phyloP scores from a whole-genome alignment of 225 moss, liverwort and hornwort genomes.

The Anthoceros angustus region DNA sequence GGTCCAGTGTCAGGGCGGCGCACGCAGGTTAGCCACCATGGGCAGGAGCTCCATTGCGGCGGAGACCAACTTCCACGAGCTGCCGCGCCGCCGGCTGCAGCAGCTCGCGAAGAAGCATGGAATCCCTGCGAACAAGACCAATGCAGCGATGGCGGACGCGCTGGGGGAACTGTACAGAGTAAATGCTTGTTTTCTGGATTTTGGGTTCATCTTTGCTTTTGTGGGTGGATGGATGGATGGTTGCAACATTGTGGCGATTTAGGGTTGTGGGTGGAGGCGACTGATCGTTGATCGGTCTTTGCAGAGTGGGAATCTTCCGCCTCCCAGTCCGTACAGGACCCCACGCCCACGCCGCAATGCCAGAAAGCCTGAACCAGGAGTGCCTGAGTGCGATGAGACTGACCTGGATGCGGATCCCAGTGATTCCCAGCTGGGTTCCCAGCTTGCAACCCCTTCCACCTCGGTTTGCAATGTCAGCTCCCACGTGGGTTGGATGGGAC shows the following conservation, averaged over 20 bases:
- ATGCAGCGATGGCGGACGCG: not conserved
- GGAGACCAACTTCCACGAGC: slow-evolving; percentile 2
- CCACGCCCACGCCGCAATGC: not conserved
- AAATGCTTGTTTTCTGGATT: not conserved
- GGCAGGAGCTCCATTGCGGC: not conserved
- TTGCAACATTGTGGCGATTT: not conserved
- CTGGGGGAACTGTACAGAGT: not conserved
- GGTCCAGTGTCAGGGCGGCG: too few relatives aligned
- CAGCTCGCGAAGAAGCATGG: slow-evolving; percentile 1
- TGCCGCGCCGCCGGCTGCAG: slow-evolving; percentile 4
- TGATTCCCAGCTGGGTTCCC: not conserved
- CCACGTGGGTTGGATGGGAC: not conserved
- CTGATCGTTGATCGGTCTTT: not conserved
- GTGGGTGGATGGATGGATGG: not conserved
- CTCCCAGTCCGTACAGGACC: not conserved
- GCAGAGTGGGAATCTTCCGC: not conserved
- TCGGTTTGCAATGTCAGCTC: not conserved
- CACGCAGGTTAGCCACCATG: not conserved
- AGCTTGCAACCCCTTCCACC: not conserved
- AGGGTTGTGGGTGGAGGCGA: not conserved
- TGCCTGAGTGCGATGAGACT: not conserved
- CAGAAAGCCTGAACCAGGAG: not conserved
- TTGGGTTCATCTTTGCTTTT: not conserved
- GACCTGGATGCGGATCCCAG: not conserved
- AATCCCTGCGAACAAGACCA: not conserved